A percentile compares a stretch with the other conserved stretches of the same genome.
Evolutionary conservation across 2,329 filamentous ascomycete species (phyloP).

Genomic region (Aureobasidium sp.): DNA sequence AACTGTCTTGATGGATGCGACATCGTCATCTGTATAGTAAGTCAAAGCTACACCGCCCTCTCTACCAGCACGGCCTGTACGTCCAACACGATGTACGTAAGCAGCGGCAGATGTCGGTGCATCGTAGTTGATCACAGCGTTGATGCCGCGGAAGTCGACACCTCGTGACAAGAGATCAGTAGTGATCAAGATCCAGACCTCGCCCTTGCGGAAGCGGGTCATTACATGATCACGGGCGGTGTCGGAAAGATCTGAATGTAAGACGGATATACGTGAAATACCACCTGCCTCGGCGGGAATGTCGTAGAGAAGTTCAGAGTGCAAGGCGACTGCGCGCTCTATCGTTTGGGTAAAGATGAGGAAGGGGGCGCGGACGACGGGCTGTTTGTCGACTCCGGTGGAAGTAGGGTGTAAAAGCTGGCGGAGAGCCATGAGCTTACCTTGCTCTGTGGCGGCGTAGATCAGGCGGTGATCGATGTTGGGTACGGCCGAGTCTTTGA

Average conservation of each 20-base stretch:
- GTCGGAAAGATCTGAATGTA: conserved; percentile 81
- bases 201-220: conserved; percentile 80
- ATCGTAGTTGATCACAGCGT: conserved; percentile 96
- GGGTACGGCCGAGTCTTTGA: conserved; percentile 92
- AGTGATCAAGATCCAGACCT: conserved; percentile 94
- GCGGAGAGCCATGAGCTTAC: conserved; percentile 84
- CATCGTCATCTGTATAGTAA: conserved; percentile 91
- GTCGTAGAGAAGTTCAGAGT: conserved; percentile 88
- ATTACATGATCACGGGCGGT: conserved; percentile 71
- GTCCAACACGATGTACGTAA: conserved; percentile 88
- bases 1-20: conserved; percentile 81
- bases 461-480: conserved; percentile 83
- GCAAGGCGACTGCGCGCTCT: conserved; percentile 75
- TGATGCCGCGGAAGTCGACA: conserved; percentile 90
- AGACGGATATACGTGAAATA: conserved; percentile 73
- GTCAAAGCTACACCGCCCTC: conserved; percentile 86
- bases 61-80: conserved; percentile 81
- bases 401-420: conserved; percentile 76
- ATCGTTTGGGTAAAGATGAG: conserved; percentile 96
- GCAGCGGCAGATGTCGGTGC: conserved; percentile 83
- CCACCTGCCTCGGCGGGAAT: conserved; percentile 85
- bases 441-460: conserved; percentile 87
- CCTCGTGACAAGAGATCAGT: conserved; percentile 89
- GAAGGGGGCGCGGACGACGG: conserved; percentile 72
- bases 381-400: conserved; percentile 46